Conservation (phyloP, 257 asterid genomes). For the Capsicum rhomboideum region DNA sequence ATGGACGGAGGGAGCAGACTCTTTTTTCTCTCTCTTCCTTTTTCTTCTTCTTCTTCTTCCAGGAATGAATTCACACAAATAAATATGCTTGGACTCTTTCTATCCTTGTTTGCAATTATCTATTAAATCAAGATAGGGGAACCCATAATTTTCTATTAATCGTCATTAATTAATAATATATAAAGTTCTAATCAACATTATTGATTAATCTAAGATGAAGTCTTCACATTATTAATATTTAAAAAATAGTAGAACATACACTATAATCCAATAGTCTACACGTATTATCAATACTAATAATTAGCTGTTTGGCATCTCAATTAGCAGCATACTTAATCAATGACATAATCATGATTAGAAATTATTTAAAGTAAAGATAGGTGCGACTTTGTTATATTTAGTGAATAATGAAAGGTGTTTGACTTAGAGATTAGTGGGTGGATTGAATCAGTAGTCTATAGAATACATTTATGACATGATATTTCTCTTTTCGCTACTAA, state of each 20-base stretch:
- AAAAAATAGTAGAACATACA: background rate
- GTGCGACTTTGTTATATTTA: background rate
- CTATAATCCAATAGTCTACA: too few species aligned
- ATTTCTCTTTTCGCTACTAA: background rate
- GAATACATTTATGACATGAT: background rate
- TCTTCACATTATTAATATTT: background rate
- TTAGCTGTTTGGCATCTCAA: background rate
- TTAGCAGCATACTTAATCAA: background rate
- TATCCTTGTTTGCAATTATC: background rate
- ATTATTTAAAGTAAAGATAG: background rate
- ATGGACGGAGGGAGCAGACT: too few species aligned
- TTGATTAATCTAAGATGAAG: background rate
- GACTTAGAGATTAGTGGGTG: background rate
- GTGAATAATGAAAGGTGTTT: background rate
- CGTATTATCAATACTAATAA: background rate
- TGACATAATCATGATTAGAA: background rate
- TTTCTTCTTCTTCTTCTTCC: background rate
- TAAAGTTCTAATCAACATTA: background rate
- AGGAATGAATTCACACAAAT: background rate
- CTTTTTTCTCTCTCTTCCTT: background rate
- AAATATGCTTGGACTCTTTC: background rate
- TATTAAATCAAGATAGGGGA: background rate
- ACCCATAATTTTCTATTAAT: background rate
- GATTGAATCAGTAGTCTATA: background rate
- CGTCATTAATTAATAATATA: background rate